Conservation (phyloP, 306 rosid species). For the Psophocarpus tetragonolobus region DNA sequence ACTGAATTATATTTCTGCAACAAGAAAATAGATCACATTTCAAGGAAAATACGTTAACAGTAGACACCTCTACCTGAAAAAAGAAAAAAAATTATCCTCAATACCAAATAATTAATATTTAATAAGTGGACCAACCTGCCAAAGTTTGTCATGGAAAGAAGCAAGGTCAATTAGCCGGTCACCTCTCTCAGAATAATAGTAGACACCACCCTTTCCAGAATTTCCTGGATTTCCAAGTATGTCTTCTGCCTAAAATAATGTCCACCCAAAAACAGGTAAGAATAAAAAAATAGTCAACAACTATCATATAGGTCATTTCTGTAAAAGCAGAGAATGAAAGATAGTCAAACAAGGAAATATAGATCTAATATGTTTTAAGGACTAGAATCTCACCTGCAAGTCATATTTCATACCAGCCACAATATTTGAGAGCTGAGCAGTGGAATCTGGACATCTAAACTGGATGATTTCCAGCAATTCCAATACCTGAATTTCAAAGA, state of each 20-base stretch:
- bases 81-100: constrained; percentile 8
- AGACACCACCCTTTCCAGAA: constrained; percentile 83
- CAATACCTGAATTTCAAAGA: constrained; percentile 62
- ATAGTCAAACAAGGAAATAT: neutral
- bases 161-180: constrained; percentile 89
- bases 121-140: constrained; percentile 73
- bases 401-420: constrained; percentile 66
- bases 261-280: constrained; percentile 20
- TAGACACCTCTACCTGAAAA: constrained; percentile 3
- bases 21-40: constrained; percentile 31
- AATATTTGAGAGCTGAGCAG: constrained; percentile 60
- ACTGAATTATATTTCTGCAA: constrained; percentile 73
- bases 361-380: constrained; percentile 1
- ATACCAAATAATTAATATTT: constrained; percentile 15
- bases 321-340: neutral
- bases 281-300: constrained; percentile 25
- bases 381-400: constrained; percentile 62
- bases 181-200: constrained; percentile 94
- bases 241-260: constrained; percentile 66
- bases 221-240: constrained; percentile 72
- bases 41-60: neutral
- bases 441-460: constrained; percentile 84
- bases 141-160: constrained; percentile 82
- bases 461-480: constrained; percentile 93
- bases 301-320: neutral